Evolutionary conservation across 176 grass and related monocot genomes (phyloP).

Genomic region (Cenchrus purpureus): DNA sequence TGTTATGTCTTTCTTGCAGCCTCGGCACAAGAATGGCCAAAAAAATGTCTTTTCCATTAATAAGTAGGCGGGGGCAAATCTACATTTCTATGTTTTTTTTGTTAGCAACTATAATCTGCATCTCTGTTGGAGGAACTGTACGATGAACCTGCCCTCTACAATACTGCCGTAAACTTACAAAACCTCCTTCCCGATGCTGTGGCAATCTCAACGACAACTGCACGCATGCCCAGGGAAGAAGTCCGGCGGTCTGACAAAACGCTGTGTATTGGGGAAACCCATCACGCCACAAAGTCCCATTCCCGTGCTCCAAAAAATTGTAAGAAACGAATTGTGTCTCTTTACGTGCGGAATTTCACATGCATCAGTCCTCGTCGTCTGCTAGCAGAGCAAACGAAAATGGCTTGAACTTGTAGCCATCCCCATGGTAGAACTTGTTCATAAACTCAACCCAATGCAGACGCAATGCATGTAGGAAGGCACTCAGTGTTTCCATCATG

Average conservation of each 20-base stretch:
- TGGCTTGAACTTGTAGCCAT: constrained; percentile 97
- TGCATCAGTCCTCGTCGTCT: constrained; percentile 79
- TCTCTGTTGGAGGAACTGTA: constrained; percentile 52
- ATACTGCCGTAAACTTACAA: constrained; percentile 70
- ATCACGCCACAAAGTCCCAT: constrained; percentile 40
- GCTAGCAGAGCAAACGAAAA: constrained; percentile 87
- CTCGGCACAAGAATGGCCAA: constrained; percentile 23
- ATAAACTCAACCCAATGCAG: constrained; percentile 99
- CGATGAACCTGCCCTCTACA: constrained; percentile 63
- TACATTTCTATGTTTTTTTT: constrained; percentile 65
- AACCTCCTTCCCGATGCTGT: constrained; percentile 46
- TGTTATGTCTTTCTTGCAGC: constrained; percentile 35
- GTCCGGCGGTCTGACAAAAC: constrained; percentile 45
- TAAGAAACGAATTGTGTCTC: constrained; percentile 48
- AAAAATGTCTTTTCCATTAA: constrained; percentile 11
- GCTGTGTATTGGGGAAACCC: constrained; percentile 43
- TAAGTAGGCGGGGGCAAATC: constrained; percentile 56
- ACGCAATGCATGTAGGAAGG: constrained; percentile 96
- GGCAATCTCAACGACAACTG: constrained; percentile 51
- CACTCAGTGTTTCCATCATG: constrained; percentile 95
- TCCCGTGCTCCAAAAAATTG: constrained; percentile 43
- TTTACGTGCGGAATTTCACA: constrained; percentile 27
- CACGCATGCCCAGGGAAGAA: constrained; percentile 36
- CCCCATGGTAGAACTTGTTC: constrained; percentile 96
- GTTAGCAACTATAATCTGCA: constrained; percentile 68